Conservation (phyloP, 2,329 filamentous ascomycete species). For the Stagonosporopsis rhizophila region DNA sequence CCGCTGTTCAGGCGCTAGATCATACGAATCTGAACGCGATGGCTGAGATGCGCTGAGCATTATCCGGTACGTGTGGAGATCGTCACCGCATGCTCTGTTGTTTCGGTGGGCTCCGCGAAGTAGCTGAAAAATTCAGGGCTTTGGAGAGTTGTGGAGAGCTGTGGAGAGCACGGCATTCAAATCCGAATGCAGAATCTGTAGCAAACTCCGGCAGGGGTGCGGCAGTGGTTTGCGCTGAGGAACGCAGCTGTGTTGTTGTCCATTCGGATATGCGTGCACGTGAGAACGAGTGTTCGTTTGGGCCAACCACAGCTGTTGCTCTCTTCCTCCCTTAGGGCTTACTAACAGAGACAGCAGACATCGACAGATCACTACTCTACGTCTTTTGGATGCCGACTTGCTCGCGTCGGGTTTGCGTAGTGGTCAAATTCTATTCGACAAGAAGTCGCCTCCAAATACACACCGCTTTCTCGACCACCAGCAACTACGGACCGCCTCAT, state of each 20-base stretch:
- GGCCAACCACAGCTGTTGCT: neutral
- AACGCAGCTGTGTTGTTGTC: neutral
- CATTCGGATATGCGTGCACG: slow-evolving; percentile 1
- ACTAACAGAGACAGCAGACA: neutral
- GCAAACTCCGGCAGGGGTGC: slow-evolving; percentile 12
- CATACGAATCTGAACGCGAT: slow-evolving; percentile 1
- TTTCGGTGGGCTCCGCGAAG: slow-evolving; percentile 2
- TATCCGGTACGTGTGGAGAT: slow-evolving; percentile 19
- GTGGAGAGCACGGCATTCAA: neutral
- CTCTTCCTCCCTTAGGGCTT: neutral
- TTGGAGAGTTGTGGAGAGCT: neutral
- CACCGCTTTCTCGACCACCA: slow-evolving; percentile 14
- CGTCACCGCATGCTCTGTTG: slow-evolving; percentile 11
- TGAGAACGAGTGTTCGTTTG: slow-evolving; percentile 18
- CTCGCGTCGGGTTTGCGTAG: neutral
- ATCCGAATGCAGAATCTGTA: neutral
- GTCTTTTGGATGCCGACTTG: neutral
- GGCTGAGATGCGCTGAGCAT: slow-evolving; percentile 7
- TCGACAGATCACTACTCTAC: neutral
- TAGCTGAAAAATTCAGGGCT: slow-evolving; percentile 5
- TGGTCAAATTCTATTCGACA: slow-evolving; percentile 7
- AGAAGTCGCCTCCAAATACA: slow-evolving; percentile 6
- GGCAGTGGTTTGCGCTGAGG: neutral
- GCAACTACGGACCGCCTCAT: slow-evolving; percentile 13
- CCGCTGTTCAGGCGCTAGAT: slow-evolving; percentile 16